A percentile compares a stretch with the other conserved stretches of the same genome.
Conservation (phyloP, 2,329 filamentous ascomycete genomes). For the Penicillium sclerotigenum region DNA sequence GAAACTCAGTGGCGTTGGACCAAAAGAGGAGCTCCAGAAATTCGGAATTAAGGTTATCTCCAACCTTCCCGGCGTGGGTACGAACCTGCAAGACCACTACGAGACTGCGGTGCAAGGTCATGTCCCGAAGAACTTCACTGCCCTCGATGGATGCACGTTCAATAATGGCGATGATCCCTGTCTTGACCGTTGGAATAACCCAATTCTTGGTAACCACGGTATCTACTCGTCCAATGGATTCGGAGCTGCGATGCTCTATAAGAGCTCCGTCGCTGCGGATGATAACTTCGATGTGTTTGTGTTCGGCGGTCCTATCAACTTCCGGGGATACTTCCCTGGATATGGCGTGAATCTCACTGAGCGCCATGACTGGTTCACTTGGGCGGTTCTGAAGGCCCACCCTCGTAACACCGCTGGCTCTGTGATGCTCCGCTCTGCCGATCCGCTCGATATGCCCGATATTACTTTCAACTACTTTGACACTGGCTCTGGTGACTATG, state of each 20-base stretch:
- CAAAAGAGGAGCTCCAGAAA: constrained; percentile 50
- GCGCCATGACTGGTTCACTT: constrained; percentile 43
- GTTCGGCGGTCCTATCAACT: constrained; percentile 55
- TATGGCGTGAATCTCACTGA: constrained; percentile 45
- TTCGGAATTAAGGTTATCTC: constrained; percentile 55
- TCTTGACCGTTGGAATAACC: constrained; percentile 43
- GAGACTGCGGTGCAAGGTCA: constrained; percentile 25
- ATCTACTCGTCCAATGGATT: constrained; percentile 53
- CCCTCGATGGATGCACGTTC: constrained; percentile 36
- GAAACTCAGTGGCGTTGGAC: constrained; percentile 63
- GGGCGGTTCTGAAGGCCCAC: constrained; percentile 58
- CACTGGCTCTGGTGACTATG: constrained; percentile 32
- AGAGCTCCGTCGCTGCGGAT: constrained; percentile 37
- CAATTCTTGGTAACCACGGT: constrained; percentile 37
- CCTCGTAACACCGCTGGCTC: constrained; percentile 61
- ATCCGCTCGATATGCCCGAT: constrained; percentile 62
- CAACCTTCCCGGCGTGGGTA: constrained; percentile 61
- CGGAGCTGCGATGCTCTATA: constrained; percentile 48
- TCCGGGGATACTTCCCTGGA: constrained; percentile 51
- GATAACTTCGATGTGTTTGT: constrained; percentile 55
- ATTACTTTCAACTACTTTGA: constrained; percentile 61
- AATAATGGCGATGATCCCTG: constrained; percentile 39
- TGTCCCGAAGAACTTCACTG: constrained; percentile 43
- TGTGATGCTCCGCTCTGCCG: constrained; percentile 58
- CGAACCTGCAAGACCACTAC: constrained; percentile 61